A percentile compares a stretch with the other conserved stretches of the same genome.
Conservation (phyloP, 1,139 yeast species). For the Geotrichum reessii region DNA sequence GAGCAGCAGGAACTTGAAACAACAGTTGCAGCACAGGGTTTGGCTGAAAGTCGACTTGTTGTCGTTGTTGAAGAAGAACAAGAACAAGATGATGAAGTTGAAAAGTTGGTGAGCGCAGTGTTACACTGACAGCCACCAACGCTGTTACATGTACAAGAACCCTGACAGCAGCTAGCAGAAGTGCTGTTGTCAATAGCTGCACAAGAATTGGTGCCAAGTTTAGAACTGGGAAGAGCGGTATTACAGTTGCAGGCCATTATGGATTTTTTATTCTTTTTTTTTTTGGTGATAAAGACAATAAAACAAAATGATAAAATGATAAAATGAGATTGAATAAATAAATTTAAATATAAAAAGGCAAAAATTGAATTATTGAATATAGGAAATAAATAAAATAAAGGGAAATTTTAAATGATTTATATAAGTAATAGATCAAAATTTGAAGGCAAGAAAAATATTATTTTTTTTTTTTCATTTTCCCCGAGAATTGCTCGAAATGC, state of each 20-base stretch:
- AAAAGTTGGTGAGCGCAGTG: background rate
- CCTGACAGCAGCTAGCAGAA: background rate
- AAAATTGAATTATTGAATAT: too few species aligned
- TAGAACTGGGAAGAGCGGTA: background rate
- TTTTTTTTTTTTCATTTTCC: too few species aligned
- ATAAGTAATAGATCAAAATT: too few species aligned
- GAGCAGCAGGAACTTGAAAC: background rate
- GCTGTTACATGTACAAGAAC: background rate
- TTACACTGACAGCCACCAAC: background rate
- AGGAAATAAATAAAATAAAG: too few species aligned
- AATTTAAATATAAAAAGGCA: too few species aligned
- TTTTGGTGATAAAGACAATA: background rate
- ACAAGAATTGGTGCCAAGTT: conserved; percentile 1
- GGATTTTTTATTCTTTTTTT: background rate
- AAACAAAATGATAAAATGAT: too few species aligned
- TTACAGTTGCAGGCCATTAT: conserved; percentile 9
- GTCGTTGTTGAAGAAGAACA: background rate
- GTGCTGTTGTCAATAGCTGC: too few species aligned
- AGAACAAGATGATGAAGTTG: background rate
- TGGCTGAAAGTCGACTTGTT: background rate
- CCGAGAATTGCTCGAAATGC: too few species aligned
- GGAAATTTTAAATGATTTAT: too few species aligned
- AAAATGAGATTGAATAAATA: too few species aligned
- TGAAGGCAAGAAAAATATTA: too few species aligned
- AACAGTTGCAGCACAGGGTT: background rate